Base-by-base conservation (phyloP, 257 asterid species). In the Nicotiana attenuata region DNA sequence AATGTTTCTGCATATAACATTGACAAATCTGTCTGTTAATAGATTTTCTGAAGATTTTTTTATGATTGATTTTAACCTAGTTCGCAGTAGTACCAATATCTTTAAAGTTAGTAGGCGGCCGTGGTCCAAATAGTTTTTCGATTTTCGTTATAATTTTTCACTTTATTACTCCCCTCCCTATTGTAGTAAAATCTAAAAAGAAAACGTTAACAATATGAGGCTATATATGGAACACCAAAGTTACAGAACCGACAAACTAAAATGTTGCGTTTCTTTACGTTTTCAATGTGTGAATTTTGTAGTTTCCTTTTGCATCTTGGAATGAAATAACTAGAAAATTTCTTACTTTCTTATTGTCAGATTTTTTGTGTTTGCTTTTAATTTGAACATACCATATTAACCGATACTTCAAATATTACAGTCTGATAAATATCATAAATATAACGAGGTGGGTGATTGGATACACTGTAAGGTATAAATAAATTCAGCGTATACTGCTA, bases 21-120 rank as follows among this genome's bases (percentile, higher is more conserved):
- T 24, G 41, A 50, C 79, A 75, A 75, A 75, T 75, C 16, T 75
- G 41, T 75, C 22, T 71, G 78, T 73, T 75, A 3, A 52, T 50
- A 75, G 80, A 75, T 75, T 50, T 75, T 75, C 45, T 24, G 61
- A 15, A 50, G 38, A 73, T 73, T 8, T 60, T 60, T 50, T 75
- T 22, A 47, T 71, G 60, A 45, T 71, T 71, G 55, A 71, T 71
- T 45, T 71, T 45, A 71, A 71, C 38, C 7, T 71, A 5, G 33
- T 22, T 71, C 15, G 11, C 13, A 41, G 50, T 41, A 41, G 7
- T 45, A 41, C 20, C 7, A 41, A 13, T 41, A n/a, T 69, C 33
- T 38, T 41, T 69, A 7, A 63, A 24, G 68, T 11, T 24, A 24
- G 45, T 38, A 24, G 63, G 84, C 35, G 8, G 76, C 53, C 1